Base-by-base conservation (phyloP, 2,329 filamentous ascomycete species). In the Alternaria novae-zelandiae region DNA sequence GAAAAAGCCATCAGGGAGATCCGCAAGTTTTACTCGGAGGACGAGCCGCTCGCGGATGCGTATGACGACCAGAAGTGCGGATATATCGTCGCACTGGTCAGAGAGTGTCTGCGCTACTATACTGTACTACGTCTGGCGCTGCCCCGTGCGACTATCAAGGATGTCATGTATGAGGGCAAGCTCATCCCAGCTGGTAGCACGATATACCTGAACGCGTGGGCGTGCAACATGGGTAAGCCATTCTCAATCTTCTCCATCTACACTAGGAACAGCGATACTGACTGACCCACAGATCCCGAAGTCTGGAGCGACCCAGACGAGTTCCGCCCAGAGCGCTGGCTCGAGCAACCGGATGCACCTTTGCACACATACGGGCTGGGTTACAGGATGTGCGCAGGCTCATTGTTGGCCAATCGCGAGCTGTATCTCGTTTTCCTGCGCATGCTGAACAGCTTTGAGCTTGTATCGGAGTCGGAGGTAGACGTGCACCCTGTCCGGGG, bases 321-420 rank as follows among this genome's bases (percentile, higher is more conserved):
- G 6, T 90, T 90, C 79, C 83, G 87, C 10, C 86, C 86, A 0
- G 87, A 90, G 71, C 83, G 89, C 25, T 91, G 88, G 88, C 77
- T 89, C 11, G 86, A 89, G 73, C 84, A 88, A 51, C 87, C 88
- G 0, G 87, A 90, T 26, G 87, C 87, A 5, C 88, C 88, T 1
- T 76, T 90, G 12, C 90, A 90, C 74, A 89, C 88, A 0, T 90
- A 90, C 61, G 89, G 89, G 0, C 81, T 90, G 10, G 89, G 89
- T 2, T 90, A 90, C 67, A 85, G 88, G 43, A 91, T 91, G 89
- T 91, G 89, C 65, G 88, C 88, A 0, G 89, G 88, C 41, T 88
- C 84, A 2, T 72, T 89, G 43, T 81, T 90, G 3, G 88, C 88
- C 11, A 90, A 90, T 70, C 82, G 88, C 2, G 89, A 91, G 72